A percentile compares a stretch with the other conserved stretches of the same genome.
Conservation (phyloP, 345 rosid species). For the Eucalyptus curtisii region DNA sequence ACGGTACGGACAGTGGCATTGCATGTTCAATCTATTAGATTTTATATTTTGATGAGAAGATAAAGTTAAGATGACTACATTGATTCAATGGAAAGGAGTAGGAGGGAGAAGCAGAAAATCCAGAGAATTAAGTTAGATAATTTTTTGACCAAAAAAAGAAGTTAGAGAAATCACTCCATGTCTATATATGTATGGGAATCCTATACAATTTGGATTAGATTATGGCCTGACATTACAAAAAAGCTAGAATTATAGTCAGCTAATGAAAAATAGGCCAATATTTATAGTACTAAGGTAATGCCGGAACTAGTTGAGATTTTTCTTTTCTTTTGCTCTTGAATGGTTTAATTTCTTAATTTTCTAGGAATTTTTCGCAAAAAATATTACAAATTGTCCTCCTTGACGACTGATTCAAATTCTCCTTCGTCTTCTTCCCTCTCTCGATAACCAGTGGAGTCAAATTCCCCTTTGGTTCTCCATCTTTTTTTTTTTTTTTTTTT, state of each 20-base stretch:
- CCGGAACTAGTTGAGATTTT: neutral
- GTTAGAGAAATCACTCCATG: neutral
- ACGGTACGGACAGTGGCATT: accelerated
- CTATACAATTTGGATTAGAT: neutral
- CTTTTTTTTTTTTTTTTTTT: no score
- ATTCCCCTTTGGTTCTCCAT: neutral
- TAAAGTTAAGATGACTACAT: neutral
- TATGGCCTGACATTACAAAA: neutral
- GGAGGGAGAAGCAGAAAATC: neutral
- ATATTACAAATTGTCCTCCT: neutral
- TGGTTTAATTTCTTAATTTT: neutral
- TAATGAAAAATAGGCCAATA: neutral
- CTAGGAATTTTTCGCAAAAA: neutral
- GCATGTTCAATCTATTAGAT: neutral
- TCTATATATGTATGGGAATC: neutral
- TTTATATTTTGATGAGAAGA: no score
- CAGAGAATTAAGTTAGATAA: neutral
- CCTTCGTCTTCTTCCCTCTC: neutral
- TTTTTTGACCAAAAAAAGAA: neutral
- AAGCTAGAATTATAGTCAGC: neutral
- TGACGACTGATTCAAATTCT: neutral
- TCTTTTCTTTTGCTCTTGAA: neutral
- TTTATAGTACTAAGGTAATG: neutral
- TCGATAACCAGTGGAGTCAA: neutral
- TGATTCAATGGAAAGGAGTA: neutral